phyloP scores from a whole-genome alignment of 1,284 basidiomycete species.

The Pyrrhoderma lamaoense region DNA sequence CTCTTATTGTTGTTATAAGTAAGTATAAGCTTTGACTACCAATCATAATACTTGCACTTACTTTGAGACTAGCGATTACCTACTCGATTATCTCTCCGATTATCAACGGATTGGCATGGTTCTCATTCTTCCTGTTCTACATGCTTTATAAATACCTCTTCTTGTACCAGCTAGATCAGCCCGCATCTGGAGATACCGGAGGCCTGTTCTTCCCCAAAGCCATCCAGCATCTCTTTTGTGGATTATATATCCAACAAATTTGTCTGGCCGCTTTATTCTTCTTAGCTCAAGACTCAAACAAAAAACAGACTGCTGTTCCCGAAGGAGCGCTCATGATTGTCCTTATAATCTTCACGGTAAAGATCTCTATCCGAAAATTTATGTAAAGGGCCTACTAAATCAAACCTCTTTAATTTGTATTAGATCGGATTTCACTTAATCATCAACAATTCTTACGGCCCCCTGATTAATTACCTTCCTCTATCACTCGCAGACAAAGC shows the following conservation, averaged over 20 bases:
- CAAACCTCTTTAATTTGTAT: not conserved
- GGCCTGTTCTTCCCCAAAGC: constrained; percentile 96
- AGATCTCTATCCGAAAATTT: too few relatives aligned
- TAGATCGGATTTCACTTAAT: constrained; percentile 46
- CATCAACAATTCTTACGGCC: constrained; percentile 63
- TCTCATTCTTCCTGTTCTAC: constrained; percentile 82
- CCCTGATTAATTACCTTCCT: constrained; percentile 63
- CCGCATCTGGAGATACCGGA: constrained; percentile 74
- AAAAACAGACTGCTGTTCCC: constrained; percentile 51
- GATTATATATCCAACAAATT: constrained; percentile 79
- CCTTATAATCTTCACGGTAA: constrained; percentile 72
- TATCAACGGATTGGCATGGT: constrained; percentile 84
- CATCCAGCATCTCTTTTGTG: constrained; percentile 87
- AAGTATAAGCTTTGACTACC: not conserved
- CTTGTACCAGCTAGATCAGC: constrained; percentile 75
- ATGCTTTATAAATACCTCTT: constrained; percentile 86
- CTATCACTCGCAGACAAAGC: constrained; percentile 15
- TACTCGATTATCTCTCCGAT: constrained; percentile 93
- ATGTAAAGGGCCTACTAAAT: constrained; percentile 13
- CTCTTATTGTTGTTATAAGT: constrained; percentile 66
- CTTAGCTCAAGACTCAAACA: constrained; percentile 53
- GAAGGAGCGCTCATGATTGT: constrained; percentile 82
- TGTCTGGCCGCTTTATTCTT: constrained; percentile 87
- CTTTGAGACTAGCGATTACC: constrained; percentile 37
- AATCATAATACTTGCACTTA: not conserved